Evolutionary conservation across 2,329 filamentous ascomycete species (phyloP).

Genomic region (Dothideomycetes sp.): DNA sequence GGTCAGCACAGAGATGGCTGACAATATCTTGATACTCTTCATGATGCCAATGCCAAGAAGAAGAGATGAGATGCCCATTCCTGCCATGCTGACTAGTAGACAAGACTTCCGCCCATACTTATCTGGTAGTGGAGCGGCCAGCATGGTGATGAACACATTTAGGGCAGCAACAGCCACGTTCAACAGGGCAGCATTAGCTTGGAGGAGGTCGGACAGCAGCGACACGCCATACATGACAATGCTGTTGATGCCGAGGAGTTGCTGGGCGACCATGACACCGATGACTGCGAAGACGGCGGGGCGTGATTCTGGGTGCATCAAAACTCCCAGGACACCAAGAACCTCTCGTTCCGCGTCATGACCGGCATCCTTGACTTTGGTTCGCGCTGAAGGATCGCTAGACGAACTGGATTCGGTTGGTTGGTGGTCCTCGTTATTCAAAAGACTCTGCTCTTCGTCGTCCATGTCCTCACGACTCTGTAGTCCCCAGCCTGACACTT

Average conservation of each 20-base stretch:
- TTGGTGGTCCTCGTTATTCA: slow-evolving; percentile 31
- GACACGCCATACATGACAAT: slow-evolving; percentile 98
- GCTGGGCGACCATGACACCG: slow-evolving; percentile 86
- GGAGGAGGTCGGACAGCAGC: slow-evolving; percentile 69
- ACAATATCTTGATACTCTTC: slow-evolving; percentile 59
- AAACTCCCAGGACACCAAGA: slow-evolving; percentile 41
- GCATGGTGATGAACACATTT: slow-evolving; percentile 73
- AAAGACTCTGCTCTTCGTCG: slow-evolving; percentile 61
- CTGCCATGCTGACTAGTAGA: slow-evolving; percentile 68
- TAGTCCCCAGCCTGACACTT: slow-evolving; percentile 45
- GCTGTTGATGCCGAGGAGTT: slow-evolving; percentile 85
- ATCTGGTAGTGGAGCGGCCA: slow-evolving; percentile 76
- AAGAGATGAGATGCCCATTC: slow-evolving; percentile 71
- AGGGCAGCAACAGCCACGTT: slow-evolving; percentile 80
- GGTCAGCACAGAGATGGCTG: slow-evolving; percentile 66
- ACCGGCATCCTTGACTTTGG: slow-evolving; percentile 13
- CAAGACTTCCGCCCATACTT: slow-evolving; percentile 79
- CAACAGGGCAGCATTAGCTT: slow-evolving; percentile 68
- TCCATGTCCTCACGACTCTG: slow-evolving; percentile 20
- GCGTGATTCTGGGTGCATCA: slow-evolving; percentile 58
- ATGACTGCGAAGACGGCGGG: slow-evolving; percentile 81
- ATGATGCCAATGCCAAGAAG: slow-evolving; percentile 72
- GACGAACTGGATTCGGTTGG: slow-evolving; percentile 6
- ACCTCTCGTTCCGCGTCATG: slow-evolving; percentile 13
- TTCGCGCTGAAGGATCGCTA: slow-evolving; percentile 17